A percentile compares a stretch with the other conserved stretches of the same genome.
phyloP scores from a whole-genome alignment of 1,284 basidiomycete species.

The Leccinum subrobustum region DNA sequence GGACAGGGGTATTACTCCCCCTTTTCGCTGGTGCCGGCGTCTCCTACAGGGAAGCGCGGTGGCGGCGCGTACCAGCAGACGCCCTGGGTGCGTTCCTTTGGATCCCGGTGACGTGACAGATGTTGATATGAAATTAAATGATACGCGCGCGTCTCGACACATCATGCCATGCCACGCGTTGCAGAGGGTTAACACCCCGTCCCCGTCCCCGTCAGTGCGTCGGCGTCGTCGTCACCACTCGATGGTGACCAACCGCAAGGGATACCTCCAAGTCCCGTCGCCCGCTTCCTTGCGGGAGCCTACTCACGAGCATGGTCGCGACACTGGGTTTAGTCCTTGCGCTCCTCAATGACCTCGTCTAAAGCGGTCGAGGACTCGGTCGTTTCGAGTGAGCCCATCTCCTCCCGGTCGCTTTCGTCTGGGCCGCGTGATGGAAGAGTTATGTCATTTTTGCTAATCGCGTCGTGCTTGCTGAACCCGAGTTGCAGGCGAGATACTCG shows the following conservation, averaged over 20 bases:
- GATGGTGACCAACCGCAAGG: neutral
- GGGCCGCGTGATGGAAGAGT: conserved; percentile 23
- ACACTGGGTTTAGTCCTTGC: neutral
- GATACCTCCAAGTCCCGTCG: conserved; percentile 22
- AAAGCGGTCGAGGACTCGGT: conserved; percentile 7
- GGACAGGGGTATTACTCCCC: conserved; percentile 2
- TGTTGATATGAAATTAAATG: neutral
- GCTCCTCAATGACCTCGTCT: neutral
- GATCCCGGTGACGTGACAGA: neutral
- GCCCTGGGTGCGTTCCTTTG: neutral
- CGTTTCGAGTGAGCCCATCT: conserved; percentile 17
- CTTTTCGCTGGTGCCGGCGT: neutral
- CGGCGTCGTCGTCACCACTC: neutral
- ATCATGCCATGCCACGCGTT: neutral
- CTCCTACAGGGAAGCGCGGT: neutral
- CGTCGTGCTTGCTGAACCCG: neutral
- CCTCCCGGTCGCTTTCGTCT: conserved; percentile 12
- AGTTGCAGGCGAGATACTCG: neutral
- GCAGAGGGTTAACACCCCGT: neutral
- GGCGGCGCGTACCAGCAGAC: neutral
- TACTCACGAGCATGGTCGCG: conserved; percentile 3
- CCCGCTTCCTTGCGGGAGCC: conserved; percentile 14
- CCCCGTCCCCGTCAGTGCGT: neutral
- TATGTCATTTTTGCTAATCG: conserved; percentile 7
- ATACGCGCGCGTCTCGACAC: neutral